phyloP scores from a whole-genome alignment of 768 basidiomycete species.

The Phylloporus sp. region DNA sequence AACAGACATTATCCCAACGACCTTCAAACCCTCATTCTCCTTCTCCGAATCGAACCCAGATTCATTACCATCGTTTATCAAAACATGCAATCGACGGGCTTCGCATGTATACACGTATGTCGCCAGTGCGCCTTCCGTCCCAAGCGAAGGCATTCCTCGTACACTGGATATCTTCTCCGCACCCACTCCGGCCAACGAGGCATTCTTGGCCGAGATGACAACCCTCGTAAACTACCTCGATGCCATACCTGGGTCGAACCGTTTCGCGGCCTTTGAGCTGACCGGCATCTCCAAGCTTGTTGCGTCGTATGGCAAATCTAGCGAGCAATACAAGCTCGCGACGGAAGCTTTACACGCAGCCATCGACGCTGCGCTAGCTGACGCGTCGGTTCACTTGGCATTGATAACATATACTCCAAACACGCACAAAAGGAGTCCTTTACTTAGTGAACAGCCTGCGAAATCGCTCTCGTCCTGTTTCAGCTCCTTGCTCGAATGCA shows the following conservation, averaged over 20 bases:
- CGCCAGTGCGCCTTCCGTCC: conserved; percentile 36
- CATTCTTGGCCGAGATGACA: conserved; percentile 40
- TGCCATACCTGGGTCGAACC: conserved; percentile 27
- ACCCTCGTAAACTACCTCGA: conserved; percentile 54
- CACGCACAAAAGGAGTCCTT: conserved; percentile 35
- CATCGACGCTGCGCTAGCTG: conserved; percentile 41
- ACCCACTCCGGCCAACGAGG: conserved; percentile 36
- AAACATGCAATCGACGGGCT: conserved; percentile 58
- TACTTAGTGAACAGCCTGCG: conserved; percentile 49
- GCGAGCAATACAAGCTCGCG: conserved; percentile 53
- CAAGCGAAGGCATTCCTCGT: conserved; percentile 29
- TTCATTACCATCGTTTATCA: conserved; percentile 48
- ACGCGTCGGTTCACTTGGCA: conserved; percentile 43
- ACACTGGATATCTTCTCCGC: conserved; percentile 41
- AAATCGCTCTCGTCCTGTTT: conserved; percentile 63
- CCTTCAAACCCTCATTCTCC: conserved; percentile 47
- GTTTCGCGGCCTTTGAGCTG: conserved; percentile 65
- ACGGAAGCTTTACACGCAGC: conserved; percentile 44
- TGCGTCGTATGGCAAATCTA: conserved; percentile 42
- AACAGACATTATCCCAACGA: conserved; percentile 56
- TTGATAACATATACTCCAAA: conserved; percentile 47
- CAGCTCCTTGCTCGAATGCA: conserved; percentile 49
- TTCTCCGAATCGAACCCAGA: conserved; percentile 30
- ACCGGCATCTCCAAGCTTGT: conserved; percentile 48
- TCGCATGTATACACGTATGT: conserved; percentile 53